Evolutionary conservation across 176 grass and related monocot genomes (phyloP).

Genomic region (Rhynchospora tenuis): DNA sequence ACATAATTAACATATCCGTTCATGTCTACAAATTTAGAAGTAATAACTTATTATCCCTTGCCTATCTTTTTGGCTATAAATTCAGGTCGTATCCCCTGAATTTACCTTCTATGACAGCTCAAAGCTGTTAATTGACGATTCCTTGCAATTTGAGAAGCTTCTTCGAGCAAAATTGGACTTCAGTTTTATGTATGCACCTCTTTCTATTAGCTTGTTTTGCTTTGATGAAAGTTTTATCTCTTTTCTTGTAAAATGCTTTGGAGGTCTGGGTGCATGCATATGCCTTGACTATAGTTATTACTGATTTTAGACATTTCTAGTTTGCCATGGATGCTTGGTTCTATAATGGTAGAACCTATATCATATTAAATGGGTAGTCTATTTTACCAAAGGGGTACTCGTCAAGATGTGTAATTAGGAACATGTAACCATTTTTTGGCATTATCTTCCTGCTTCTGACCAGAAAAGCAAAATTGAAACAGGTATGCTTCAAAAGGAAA

Average conservation of each 20-base stretch:
- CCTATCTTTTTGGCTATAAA: neutral
- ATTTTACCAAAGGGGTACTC: conserved; percentile 11
- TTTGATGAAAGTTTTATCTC: neutral
- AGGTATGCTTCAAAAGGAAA: conserved; percentile 99
- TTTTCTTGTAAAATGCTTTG: neutral
- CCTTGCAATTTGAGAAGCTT: conserved; percentile 91
- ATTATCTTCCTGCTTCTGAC: neutral
- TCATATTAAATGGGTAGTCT: conserved; percentile 6
- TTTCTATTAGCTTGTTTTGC: neutral
- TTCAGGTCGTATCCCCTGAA: conserved; percentile 88
- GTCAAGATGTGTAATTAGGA: neutral
- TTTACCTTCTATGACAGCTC: conserved; percentile 93
- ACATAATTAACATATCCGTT: neutral
- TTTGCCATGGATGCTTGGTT: neutral
- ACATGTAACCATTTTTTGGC: neutral
- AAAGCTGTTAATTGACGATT: conserved; percentile 80
- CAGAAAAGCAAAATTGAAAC: conserved; percentile 26
- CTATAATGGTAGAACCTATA: neutral
- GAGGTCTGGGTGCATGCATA: neutral
- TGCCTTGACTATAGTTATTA: conserved; percentile 13
- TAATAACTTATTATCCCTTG: neutral
- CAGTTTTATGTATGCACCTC: conserved; percentile 83
- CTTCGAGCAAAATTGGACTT: conserved; percentile 90
- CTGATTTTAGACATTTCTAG: no score
- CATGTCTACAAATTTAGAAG: neutral